phyloP scores from a whole-genome alignment of 2,329 filamentous ascomycete genomes.

The Drechslerella dactyloides region DNA sequence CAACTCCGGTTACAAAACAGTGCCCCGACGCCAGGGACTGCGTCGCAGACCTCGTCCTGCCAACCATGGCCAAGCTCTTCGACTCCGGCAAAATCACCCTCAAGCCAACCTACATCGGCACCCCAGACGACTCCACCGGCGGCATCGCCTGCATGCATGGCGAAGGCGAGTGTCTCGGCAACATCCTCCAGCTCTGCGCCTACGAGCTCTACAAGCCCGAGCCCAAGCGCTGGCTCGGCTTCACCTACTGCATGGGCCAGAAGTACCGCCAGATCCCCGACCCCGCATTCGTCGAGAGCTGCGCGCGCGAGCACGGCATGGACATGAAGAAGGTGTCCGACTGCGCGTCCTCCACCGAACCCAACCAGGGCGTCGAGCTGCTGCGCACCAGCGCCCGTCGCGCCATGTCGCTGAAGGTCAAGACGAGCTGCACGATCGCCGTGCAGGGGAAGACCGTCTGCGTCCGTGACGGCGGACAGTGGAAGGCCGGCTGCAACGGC shows the following conservation, averaged over 20 bases:
- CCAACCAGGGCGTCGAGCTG: constrained; percentile 71
- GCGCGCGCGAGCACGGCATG: constrained; percentile 87
- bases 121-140: constrained; percentile 70
- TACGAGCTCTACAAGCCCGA: constrained; percentile 76
- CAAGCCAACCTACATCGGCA: constrained; percentile 85
- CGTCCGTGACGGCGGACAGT: constrained; percentile 77
- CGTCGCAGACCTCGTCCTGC: constrained; percentile 78
- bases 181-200: constrained; percentile 93
- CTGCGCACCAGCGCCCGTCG: constrained; percentile 69
- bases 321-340: constrained; percentile 80
- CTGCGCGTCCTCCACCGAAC: constrained; percentile 79
- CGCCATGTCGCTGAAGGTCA: constrained; percentile 67
- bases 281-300: constrained; percentile 78
- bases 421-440: constrained; percentile 77
- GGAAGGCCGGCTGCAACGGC: constrained; percentile 62
- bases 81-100: constrained; percentile 83
- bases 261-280: constrained; percentile 80
- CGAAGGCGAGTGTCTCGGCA: constrained; percentile 85
- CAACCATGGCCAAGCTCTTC: constrained; percentile 77
- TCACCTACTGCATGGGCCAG: constrained; percentile 84
- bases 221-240: constrained; percentile 82
- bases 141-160: constrained; percentile 90
- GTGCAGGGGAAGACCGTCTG: constrained; percentile 82
- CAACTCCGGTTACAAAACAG: constrained; percentile 60
- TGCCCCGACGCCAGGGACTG: constrained; percentile 91